These are phyloP conservation scores for Aspergillus sparsus DNA, from an alignment of 495 filamentous ascomycete species.

Conservation along the genomic window DNA sequence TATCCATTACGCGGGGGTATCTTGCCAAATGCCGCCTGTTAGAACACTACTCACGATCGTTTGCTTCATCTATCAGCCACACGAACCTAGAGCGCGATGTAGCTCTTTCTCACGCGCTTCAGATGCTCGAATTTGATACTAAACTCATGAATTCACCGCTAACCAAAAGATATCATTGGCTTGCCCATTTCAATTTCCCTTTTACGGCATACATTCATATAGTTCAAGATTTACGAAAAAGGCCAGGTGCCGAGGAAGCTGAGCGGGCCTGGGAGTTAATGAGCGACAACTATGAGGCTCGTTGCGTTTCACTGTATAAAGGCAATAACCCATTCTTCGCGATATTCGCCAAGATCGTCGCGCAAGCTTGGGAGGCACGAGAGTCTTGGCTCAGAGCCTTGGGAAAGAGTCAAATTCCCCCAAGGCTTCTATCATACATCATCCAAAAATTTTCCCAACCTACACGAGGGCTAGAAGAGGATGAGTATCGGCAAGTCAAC, in stretches of 20 bases:
- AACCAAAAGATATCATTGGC: slow-evolving; percentile 49
- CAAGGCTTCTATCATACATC: slow-evolving; percentile 40
- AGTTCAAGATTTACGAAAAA: slow-evolving; percentile 45
- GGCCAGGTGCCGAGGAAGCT: slow-evolving; percentile 36
- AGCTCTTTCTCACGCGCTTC: slow-evolving; percentile 41
- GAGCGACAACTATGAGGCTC: slow-evolving; percentile 52
- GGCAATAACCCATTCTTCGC: slow-evolving; percentile 37
- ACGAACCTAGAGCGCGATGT: slow-evolving; percentile 40
- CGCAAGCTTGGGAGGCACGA: slow-evolving; percentile 48
- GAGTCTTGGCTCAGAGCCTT: slow-evolving; percentile 25
- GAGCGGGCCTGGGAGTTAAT: slow-evolving; percentile 48
- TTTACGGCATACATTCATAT: slow-evolving; percentile 54
- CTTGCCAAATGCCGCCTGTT: slow-evolving; percentile 50
- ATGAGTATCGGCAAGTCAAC: too few relatives aligned
- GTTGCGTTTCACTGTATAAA: slow-evolving; percentile 23
- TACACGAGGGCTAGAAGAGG: background rate
- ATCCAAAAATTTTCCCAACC: background rate
- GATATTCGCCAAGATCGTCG: slow-evolving; percentile 45
- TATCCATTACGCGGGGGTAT: slow-evolving; percentile 48
- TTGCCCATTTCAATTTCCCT: slow-evolving; percentile 50
- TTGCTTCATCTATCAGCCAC: slow-evolving; percentile 18
- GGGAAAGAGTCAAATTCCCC: slow-evolving; percentile 28
- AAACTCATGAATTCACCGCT: slow-evolving; percentile 50
- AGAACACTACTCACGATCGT: slow-evolving; percentile 44
- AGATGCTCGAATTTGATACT: slow-evolving; percentile 50